Base-by-base conservation (phyloP, 2,329 filamentous ascomycete genomes). In the Cordyceps fumosorosea region DNA sequence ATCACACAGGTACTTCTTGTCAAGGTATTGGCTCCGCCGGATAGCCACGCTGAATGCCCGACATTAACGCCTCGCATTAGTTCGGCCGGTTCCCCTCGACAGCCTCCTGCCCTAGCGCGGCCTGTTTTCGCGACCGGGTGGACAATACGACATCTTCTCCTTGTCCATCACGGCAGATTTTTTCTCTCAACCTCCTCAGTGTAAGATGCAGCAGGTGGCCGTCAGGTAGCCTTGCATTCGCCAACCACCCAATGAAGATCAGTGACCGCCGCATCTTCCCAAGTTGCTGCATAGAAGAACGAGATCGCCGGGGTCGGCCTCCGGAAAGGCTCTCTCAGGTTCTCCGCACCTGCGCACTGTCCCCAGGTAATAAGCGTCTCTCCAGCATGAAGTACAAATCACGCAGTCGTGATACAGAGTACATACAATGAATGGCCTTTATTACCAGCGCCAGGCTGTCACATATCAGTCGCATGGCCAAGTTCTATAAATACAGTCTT, bases 61-160 rank as follows among this genome's bases (percentile, higher is more conserved):
- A 62, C 60, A 62, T 56, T 24, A 37, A 51, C 60, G 60, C 60
- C 60, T 26, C 51, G 60, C 60, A 62, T 62, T 62, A 62, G 60
- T 32, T 54, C 14, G 45, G 10, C 29, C 5, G 34, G 4, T n/a
- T 8, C n/a, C 56, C 37, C 40, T 47, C 42, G 26, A 20, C 54
- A 26, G n/a, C 6, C 58, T 54, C 29, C 16, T 32, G 29, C 24
- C 14, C 44, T 62, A 62, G 60, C 60, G 60, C 60, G 60, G 53
- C 60, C 60, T 51, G 60, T 20, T 56, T 51, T 56, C 34, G 24
- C 24, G 45, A 54, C 60, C 60, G 3, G 32, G 58, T 61, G 58
- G 58, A 18, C 58, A 55, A 26, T 47, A 20, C 32, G 56, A 29
- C 37, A 32, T 18, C 26, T 7, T 44, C 16, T 44, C n/a, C n/a